Percentiles rank a stretch among this genome's conserved stretches.
These are phyloP conservation scores for Trichophyton simii DNA, from an alignment of 2,329 filamentous ascomycete species.

Conservation along the genomic window DNA sequence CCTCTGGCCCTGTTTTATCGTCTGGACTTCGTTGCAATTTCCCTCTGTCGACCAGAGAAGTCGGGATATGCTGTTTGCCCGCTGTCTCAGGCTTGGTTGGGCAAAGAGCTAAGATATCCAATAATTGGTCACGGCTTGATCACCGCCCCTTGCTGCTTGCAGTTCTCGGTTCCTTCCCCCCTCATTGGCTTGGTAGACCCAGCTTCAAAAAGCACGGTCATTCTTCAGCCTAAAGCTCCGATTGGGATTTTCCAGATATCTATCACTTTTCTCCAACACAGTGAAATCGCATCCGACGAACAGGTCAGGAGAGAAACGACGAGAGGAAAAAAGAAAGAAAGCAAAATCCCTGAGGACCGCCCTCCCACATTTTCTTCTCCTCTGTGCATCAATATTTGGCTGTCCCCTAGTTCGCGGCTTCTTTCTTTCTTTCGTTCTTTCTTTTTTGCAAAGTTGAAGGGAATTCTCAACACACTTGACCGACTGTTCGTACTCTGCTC, in stretches of 20 bases:
- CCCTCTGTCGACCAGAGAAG: background rate
- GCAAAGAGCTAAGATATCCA: background rate
- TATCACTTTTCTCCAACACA: background rate
- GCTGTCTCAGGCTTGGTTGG: background rate
- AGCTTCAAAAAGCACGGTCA: background rate
- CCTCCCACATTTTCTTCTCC: too few species aligned
- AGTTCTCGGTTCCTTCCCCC: background rate
- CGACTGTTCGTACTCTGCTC: background rate
- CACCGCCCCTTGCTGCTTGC: slow-evolving; percentile 1
- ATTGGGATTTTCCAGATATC: background rate
- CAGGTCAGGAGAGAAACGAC: background rate
- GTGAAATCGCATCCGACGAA: background rate
- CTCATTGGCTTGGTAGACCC: background rate
- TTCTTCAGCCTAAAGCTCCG: background rate
- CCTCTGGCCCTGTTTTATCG: background rate
- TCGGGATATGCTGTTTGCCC: background rate
- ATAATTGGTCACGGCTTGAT: background rate
- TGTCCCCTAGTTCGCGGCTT: background rate
- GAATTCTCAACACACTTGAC: slow-evolving; percentile 1
- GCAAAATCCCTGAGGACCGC: background rate
- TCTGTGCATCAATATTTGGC: too few species aligned
- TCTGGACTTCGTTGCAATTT: background rate
- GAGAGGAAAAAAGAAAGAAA: background rate
- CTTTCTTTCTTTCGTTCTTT: background rate
- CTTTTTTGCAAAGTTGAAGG: background rate